Base-by-base conservation (phyloP, 805 yeast genomes). In the Pachysolen tannophilus region DNA sequence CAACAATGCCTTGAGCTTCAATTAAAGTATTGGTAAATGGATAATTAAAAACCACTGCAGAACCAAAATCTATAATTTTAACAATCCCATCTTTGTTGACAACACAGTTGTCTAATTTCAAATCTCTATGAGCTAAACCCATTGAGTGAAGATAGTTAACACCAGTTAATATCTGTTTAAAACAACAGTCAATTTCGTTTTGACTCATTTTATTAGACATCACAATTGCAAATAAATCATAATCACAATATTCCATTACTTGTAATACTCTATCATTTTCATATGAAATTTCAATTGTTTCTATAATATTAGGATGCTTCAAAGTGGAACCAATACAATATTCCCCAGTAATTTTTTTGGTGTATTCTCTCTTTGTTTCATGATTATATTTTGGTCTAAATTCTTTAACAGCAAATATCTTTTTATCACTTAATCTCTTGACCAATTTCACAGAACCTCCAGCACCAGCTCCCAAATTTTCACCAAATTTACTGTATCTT, bases 191-290 rank as follows among this genome's bases (percentile, higher is more conserved):
- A 25, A 85, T 72, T 56, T 88, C 97, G 30, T 69, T 75, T 33
- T 68, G 60, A 2, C 79, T 58, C 97, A 88, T 88, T 49, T 83
- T 82, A 47, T 86, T 85, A 34, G 88, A 78, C 95, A 88, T 87
- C 21, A 88, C 96, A 39, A 88, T 83, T 8, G 96, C 96, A 58
- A 88, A 88, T 45, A 88, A 65, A 55, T 88, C 97, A 53, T 72
- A 87, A 46, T 88, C 95, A 56, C 95, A 87, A 56, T 85, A 88
- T 52, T 88, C 97, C 94, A 88, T 82, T 31, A 88, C 88, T 59
- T 88, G 96, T 47, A 82, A 75, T 39, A 86, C 81, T 38, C 90
- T 68, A 43, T 84, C 92, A 45, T 81, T 77, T 49, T 88, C 97
- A 57, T 85, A 86, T 30, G 88, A 81, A 34, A 88, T 86, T 52